Conservation (phyloP, 2,329 filamentous ascomycete genomes). For the Saccharata proteae region DNA sequence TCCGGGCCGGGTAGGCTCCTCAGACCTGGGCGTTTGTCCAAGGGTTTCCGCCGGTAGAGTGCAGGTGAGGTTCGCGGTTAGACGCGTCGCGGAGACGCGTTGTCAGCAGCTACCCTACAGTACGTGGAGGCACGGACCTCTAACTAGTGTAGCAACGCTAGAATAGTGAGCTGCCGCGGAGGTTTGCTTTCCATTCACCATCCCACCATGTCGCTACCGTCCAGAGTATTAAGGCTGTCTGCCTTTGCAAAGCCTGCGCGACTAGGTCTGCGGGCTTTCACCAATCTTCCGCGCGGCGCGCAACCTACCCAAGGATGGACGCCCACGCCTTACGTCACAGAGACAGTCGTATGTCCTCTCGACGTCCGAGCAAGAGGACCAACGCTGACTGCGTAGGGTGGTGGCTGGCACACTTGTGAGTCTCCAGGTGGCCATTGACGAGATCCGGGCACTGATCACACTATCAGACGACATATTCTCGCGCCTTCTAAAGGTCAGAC, state of each 20-base stretch:
- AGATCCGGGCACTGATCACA: slow-evolving; percentile 3
- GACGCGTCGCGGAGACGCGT: too few relatives aligned
- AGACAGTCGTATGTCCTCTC: slow-evolving; percentile 30
- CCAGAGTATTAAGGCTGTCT: slow-evolving; percentile 14
- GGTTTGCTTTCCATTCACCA: too few relatives aligned
- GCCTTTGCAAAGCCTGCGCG: slow-evolving; percentile 9
- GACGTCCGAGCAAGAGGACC: neutral
- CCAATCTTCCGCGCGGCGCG: slow-evolving; percentile 10
- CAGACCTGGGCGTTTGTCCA: too few relatives aligned
- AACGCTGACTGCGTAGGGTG: slow-evolving; percentile 30
- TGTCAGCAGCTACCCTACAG: too few relatives aligned
- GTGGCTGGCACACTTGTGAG: slow-evolving; percentile 38
- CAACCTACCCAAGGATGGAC: slow-evolving; percentile 24
- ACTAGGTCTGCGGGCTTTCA: slow-evolving; percentile 14
- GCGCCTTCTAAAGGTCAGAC: slow-evolving; percentile 30
- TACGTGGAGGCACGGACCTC: too few relatives aligned
- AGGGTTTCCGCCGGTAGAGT: too few relatives aligned
- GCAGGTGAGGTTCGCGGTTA: too few relatives aligned
- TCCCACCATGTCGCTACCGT: too few relatives aligned
- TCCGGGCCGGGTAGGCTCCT: too few relatives aligned
- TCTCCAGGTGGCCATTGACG: neutral
- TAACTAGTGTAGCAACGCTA: too few relatives aligned
- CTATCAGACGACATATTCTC: slow-evolving; percentile 32
- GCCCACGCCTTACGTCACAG: slow-evolving; percentile 39
- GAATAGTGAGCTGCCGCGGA: too few relatives aligned